Base-by-base conservation (phyloP, 2,329 filamentous ascomycete species). In the Aureobasidium pullulans region DNA sequence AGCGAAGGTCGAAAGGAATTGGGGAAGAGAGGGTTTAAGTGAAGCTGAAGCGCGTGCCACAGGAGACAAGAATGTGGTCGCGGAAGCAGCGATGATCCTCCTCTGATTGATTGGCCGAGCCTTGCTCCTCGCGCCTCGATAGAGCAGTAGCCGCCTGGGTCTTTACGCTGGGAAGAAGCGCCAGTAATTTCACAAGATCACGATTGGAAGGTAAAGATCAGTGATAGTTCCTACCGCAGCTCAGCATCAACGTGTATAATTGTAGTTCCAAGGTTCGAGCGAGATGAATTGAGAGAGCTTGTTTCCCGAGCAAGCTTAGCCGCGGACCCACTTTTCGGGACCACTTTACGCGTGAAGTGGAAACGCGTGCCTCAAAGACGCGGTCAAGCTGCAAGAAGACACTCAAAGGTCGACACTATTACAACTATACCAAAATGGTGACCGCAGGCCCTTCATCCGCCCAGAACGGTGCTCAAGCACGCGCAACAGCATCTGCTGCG, bases 391-490 rank as follows among this genome's bases (percentile, higher is more conserved):
- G 32, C 42, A 9, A 48, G 16, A 19, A 13, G 40, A 19, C 16
- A 36, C 15, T n/a, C 8, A 6, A 48, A 29, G 23, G 42, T 19
- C 29, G 31, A 48, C 36, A 46, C 19, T 31, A 49, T 36, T 15
- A 46, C 57, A 56, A 48, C 49, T 15, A 61, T 43, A 15, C 4
- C 49, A 60, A 37, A 42, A 79, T 79, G 77, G 74, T 74, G 23
- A 71, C 72, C 67, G 76, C 76, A 63, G 77, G 79, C 62, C 79
- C 77, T 43, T 79, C 62, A 19, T 48, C 62, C 23, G 62, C 63
- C 9, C 60, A 60, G 40, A 77, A 77, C 60, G 74, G 75, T 63
- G 66, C 73, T 61, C 75, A 75, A 62, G 66, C 72, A 5, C 72
- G 74, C 34, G 16, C 54, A 68, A 72, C 36, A 73, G 72, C 65